These are phyloP conservation scores for Discostella stelligeroides DNA, from an alignment of 108 stramenopile genomes.

Conservation along the genomic window DNA sequence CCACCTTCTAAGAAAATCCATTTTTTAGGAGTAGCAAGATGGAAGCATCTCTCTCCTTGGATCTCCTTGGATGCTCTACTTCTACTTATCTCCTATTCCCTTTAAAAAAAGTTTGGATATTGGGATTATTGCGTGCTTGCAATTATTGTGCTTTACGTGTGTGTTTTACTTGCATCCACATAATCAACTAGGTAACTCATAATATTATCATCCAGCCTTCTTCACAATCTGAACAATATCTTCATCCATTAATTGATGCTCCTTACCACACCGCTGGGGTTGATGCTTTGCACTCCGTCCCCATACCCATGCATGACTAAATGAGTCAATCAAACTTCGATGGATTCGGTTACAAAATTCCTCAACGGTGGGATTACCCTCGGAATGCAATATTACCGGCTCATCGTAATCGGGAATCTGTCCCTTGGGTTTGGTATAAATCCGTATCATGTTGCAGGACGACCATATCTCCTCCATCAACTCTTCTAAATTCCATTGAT, in stretches of 20 bases:
- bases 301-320: constrained; percentile 98
- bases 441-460: constrained; percentile 93
- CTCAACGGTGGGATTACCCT: constrained; percentile 90
- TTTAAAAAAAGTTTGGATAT: no score
- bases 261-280: constrained; percentile 97
- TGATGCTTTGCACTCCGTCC: constrained; percentile 94
- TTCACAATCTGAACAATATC: constrained; percentile 95
- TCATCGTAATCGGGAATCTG: constrained; percentile 97
- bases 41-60: no score
- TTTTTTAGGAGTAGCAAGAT: no score
- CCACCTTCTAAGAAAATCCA: no score
- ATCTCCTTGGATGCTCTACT: no score
- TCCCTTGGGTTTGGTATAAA: constrained; percentile 99
- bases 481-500: constrained; percentile 97
- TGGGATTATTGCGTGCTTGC: no score
- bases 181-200: constrained; percentile 9
- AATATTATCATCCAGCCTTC: constrained; percentile 55
- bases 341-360: constrained; percentile 97
- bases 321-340: constrained; percentile 72
- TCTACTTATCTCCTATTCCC: no score
- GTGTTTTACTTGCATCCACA: not conserved
- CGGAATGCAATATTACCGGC: constrained; percentile 97
- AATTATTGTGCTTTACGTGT: no score
- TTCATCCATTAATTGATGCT: constrained; percentile 94
- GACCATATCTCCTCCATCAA: constrained; percentile 94